A percentile compares a stretch with the other conserved stretches of the same genome.
Evolutionary conservation across 2,329 filamentous ascomycete genomes (phyloP).

Genomic region (Septoria petroselini): DNA sequence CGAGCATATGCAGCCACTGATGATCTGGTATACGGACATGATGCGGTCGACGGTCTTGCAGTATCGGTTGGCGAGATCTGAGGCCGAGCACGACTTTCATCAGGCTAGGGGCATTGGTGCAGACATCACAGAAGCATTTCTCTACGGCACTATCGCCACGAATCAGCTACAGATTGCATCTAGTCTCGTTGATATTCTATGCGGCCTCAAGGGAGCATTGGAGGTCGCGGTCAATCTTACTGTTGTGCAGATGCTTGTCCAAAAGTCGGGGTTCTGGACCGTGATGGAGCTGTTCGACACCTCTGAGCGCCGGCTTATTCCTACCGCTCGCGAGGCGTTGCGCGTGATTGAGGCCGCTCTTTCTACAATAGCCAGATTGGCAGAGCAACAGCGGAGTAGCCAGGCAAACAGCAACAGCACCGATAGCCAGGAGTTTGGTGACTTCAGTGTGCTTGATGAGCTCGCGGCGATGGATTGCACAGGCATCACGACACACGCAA

Average conservation of each 20-base stretch:
- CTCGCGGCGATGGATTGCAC: constrained; percentile 16
- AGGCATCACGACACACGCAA: neutral
- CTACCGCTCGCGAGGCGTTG: constrained; percentile 50
- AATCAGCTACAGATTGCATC: constrained; percentile 59
- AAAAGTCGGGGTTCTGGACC: constrained; percentile 42
- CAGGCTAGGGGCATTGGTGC: constrained; percentile 37
- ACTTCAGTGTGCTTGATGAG: constrained; percentile 55
- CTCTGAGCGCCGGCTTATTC: constrained; percentile 40
- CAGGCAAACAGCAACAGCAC: constrained; percentile 49
- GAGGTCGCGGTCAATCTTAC: constrained; percentile 34
- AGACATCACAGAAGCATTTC: constrained; percentile 45
- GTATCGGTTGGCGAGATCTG: constrained; percentile 55
- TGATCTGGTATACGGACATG: constrained; percentile 56
- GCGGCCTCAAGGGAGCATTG: constrained; percentile 51
- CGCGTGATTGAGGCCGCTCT: constrained; percentile 47
- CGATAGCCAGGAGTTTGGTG: constrained; percentile 64
- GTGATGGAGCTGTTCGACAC: constrained; percentile 54
- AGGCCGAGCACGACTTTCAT: constrained; percentile 55
- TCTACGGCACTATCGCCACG: constrained; percentile 52
- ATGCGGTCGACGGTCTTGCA: constrained; percentile 53
- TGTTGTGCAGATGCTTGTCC: constrained; percentile 36
- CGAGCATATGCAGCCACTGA: constrained; percentile 48
- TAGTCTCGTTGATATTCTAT: constrained; percentile 53
- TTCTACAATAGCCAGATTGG: constrained; percentile 23
- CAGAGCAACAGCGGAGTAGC: constrained; percentile 30